Evolutionary conservation across 2,329 filamentous ascomycete species (phyloP).

Genomic region (Piedraia hortae): DNA sequence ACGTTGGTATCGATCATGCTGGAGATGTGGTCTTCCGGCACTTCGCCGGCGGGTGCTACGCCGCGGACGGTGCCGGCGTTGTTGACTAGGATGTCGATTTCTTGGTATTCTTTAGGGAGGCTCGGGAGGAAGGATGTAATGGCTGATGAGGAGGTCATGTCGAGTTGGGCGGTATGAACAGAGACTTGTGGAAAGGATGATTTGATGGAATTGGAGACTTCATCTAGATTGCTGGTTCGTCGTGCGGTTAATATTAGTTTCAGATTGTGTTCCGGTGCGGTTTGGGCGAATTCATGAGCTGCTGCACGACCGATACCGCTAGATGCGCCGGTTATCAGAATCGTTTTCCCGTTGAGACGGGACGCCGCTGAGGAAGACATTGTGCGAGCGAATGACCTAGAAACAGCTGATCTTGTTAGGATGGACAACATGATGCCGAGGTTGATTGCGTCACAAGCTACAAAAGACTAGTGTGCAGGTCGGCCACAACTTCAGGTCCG

Average conservation of each 20-base stretch:
- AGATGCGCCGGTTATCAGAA: conserved; percentile 74
- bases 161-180: conserved; percentile 60
- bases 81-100: conserved; percentile 76
- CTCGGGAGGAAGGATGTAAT: conserved; percentile 42
- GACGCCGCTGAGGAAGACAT: conserved; percentile 46
- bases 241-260: conserved; percentile 76
- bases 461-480: no score
- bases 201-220: conserved; percentile 55
- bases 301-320: conserved; percentile 67
- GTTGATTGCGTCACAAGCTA: no score
- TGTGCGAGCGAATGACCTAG: no score
- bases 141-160: conserved; percentile 57
- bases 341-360: conserved; percentile 77
- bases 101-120: conserved; percentile 55
- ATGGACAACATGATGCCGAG: no score
- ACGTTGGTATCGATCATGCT: conserved; percentile 86
- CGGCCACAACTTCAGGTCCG: conserved; percentile 68
- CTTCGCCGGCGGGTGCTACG: conserved; percentile 60
- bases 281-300: conserved; percentile 81
- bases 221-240: conserved; percentile 46
- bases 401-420: no score
- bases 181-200: no score
- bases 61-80: conserved; percentile 86
- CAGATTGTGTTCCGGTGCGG: conserved; percentile 41
- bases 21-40: conserved; percentile 54